A percentile compares a stretch with the other conserved stretches of the same genome.
phyloP scores from a whole-genome alignment of 352 stramenopile genomes.

The Pythium chondricola region DNA sequence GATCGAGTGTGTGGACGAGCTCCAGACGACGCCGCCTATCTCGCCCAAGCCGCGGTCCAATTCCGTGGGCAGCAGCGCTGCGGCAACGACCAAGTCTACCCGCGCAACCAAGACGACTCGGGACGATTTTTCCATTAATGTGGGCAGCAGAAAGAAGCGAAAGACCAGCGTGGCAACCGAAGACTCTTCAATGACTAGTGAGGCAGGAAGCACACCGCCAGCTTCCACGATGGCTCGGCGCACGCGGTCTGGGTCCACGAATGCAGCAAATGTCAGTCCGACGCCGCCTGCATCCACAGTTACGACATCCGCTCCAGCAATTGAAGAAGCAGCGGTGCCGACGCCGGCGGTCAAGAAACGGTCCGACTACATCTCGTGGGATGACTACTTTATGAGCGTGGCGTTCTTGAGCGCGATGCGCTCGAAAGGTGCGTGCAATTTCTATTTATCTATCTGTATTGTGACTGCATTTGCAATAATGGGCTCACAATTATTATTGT shows the following conservation, averaged over 20 bases:
- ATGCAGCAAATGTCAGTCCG: neutral
- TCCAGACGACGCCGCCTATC: slow-evolving; percentile 14
- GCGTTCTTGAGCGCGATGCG: slow-evolving; percentile 97
- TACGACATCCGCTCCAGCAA: neutral
- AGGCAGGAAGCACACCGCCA: too few species aligned
- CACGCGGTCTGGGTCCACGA: neutral
- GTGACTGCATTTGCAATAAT: too few species aligned
- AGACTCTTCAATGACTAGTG: neutral
- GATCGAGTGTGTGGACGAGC: slow-evolving; percentile 13
- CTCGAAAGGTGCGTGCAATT: slow-evolving; percentile 87
- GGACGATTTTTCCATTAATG: too few species aligned
- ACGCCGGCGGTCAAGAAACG: slow-evolving; percentile 46
- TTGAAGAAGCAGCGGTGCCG: neutral
- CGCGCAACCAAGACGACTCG: neutral
- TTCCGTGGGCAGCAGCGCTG: neutral
- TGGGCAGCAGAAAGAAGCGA: slow-evolving; percentile 11
- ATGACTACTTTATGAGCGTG: slow-evolving; percentile 99
- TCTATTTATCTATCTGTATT: neutral
- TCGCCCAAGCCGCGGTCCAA: slow-evolving; percentile 1
- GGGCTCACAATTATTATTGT: neutral
- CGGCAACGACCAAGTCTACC: neutral
- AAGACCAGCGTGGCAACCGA: slow-evolving; percentile 2
- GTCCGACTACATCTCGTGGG: slow-evolving; percentile 93
- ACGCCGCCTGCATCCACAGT: neutral
- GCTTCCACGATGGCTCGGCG: neutral